Conservation (phyloP, 768 basidiomycete species). For the Leccinum arenicola region DNA sequence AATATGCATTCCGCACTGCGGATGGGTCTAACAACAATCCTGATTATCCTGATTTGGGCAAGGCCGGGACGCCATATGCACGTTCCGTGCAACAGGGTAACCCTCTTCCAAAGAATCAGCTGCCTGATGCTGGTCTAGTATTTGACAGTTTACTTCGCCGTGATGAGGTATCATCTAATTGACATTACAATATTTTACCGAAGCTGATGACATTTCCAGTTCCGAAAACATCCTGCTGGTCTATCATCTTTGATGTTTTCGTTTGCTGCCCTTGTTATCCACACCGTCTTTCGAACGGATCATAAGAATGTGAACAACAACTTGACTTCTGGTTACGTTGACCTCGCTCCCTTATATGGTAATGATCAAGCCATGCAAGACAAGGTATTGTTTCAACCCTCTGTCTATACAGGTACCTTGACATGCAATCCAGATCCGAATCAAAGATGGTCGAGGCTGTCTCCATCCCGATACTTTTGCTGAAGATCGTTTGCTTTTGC, state of each 20-base stretch:
- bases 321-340: conserved; percentile 84
- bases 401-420: neutral
- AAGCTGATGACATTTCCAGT: conserved; percentile 40
- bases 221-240: conserved; percentile 73
- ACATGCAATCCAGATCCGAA: conserved; percentile 22
- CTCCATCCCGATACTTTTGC: conserved; percentile 73
- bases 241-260: conserved; percentile 79
- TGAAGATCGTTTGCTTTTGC: conserved; percentile 71
- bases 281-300: conserved; percentile 84
- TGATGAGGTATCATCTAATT: conserved; percentile 48
- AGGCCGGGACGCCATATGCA: conserved; percentile 77
- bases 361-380: conserved; percentile 61
- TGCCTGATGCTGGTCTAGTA: conserved; percentile 77
- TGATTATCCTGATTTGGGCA: conserved; percentile 66
- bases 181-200: neutral
- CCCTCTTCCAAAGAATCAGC: conserved; percentile 60
- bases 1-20: conserved; percentile 66
- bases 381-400: conserved; percentile 39
- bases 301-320: conserved; percentile 67
- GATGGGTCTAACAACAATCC: conserved; percentile 82
- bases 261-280: conserved; percentile 81
- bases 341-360: conserved; percentile 82
- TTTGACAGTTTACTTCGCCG: conserved; percentile 79
- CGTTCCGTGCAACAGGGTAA: conserved; percentile 74
- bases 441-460: conserved; percentile 61